phyloP scores from a whole-genome alignment of 257 asterid genomes.

The Linderniella brevidens region DNA sequence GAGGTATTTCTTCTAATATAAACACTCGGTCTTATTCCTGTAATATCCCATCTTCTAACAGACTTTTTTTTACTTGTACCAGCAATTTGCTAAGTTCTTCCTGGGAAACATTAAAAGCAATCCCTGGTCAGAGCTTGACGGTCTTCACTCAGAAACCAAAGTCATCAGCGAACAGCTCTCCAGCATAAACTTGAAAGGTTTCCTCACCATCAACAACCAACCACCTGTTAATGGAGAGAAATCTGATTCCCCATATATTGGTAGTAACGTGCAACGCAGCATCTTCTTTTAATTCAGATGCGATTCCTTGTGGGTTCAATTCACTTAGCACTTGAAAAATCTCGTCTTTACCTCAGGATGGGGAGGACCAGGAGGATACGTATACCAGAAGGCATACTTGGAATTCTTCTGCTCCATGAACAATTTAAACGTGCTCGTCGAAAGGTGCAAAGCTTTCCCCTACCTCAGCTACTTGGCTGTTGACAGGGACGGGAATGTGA shows the following conservation, averaged over 20 bases:
- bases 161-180: constrained; percentile 68
- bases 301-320: not conserved
- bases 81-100: constrained; percentile 69
- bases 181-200: constrained; percentile 51
- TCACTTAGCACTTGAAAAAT: constrained; percentile 8
- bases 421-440: constrained; percentile 43
- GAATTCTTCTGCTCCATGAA: constrained; percentile 72
- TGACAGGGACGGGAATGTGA: constrained; percentile 52
- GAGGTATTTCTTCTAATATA: constrained; percentile 40
- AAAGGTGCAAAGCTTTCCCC: constrained; percentile 44
- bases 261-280: constrained; percentile 19
- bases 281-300: constrained; percentile 1
- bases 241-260: constrained; percentile 70
- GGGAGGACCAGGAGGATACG: constrained; percentile 93
- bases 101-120: constrained; percentile 68
- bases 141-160: constrained; percentile 90
- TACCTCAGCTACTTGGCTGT: constrained; percentile 73
- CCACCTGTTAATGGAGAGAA: constrained; percentile 83
- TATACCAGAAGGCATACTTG: constrained; percentile 86
- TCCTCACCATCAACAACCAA: constrained; percentile 92
- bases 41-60: too few relatives aligned
- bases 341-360: constrained; percentile 45
- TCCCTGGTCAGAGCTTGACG: constrained; percentile 91
- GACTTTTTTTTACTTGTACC: constrained; percentile 10
- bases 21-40: too few relatives aligned